Base-by-base conservation (phyloP, 768 basidiomycete species). In the Pisolithus microcarpus region DNA sequence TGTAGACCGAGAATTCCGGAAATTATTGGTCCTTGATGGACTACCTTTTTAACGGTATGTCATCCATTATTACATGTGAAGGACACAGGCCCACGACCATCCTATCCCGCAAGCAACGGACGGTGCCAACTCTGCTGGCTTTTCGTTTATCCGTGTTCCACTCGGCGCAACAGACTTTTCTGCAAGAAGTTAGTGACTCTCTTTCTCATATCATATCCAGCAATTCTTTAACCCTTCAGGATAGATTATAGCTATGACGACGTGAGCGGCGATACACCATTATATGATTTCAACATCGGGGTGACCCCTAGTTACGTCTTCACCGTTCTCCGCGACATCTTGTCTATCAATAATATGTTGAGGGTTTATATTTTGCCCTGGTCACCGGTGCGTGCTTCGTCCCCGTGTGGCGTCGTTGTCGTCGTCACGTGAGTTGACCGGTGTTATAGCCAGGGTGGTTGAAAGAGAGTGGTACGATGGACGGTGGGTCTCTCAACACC, bases 131-230 rank as follows among this genome's bases (percentile, higher is more conserved):
- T 73, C 78, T 6, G 85, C 87, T 24, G 87, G 85, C 1, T 66
- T 89, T 47, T 81, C 79, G 39, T 85, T 84, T 58, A 66, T 89
- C 45, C 78, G 87, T 9, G 71, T 88, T 37, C 78, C 86, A 0
- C 72, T 89, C 13, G 87, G 87, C 13, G 82, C 87, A 4, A 77
- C 83, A 3, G 87, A 88, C 64, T 88, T 88, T 59, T 86, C 87
- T 10, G 68, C 76, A 3, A 70, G 57, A 3, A 56, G 85, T 84
- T 51, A 42, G 74, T n/a, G 28, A 30, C 13, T 19, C n/a, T 21
- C n/a, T 8, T 11, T 7, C 21, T 23, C 47, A 37, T 11, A 45
- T 23, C 47, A 37, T 11, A 45, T 38, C 38, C 34, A 31, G 34
- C 13, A 13, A 3, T 9, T 18, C 28, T 61, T 19, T 47, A 39